phyloP scores from a whole-genome alignment of 306 rosid species.

The Gynostemma pentaphyllum region DNA sequence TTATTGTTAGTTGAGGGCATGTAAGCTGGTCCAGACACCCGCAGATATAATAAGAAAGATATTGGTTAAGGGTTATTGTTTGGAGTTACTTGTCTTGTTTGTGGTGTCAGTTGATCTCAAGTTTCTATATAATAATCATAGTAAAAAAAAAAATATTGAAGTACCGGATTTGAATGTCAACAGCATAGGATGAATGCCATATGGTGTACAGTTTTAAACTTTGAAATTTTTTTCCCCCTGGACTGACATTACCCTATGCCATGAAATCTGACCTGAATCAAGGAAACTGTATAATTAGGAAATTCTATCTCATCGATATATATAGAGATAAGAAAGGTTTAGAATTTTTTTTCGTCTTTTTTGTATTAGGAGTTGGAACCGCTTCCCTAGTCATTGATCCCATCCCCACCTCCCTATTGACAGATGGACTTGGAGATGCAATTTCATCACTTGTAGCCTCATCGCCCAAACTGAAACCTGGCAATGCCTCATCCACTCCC shows the following conservation, averaged over 20 bases:
- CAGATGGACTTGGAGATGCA: background rate
- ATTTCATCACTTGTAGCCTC: background rate
- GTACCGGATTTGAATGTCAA: too few relatives aligned
- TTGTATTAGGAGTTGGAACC: background rate
- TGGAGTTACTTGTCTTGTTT: too few relatives aligned
- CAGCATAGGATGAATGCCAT: too few relatives aligned
- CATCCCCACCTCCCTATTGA: background rate
- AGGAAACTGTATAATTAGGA: background rate
- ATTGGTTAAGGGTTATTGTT: too few relatives aligned
- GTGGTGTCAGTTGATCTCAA: background rate
- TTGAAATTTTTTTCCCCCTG: background rate
- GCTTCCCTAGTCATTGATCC: background rate
- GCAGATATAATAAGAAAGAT: too few relatives aligned
- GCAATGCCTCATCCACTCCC: too few relatives aligned
- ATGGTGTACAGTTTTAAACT: too few relatives aligned
- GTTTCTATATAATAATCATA: background rate
- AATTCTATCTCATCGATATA: background rate
- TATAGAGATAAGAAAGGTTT: background rate
- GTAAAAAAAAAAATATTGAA: background rate
- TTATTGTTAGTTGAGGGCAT: too few relatives aligned
- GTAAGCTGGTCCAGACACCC: too few relatives aligned
- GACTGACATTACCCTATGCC: background rate
- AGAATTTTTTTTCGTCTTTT: background rate
- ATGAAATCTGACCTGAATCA: background rate
- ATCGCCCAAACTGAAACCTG: background rate